These are phyloP conservation scores for Penicillium roqueforti DNA, from an alignment of 495 filamentous ascomycete genomes.

Conservation along the genomic window DNA sequence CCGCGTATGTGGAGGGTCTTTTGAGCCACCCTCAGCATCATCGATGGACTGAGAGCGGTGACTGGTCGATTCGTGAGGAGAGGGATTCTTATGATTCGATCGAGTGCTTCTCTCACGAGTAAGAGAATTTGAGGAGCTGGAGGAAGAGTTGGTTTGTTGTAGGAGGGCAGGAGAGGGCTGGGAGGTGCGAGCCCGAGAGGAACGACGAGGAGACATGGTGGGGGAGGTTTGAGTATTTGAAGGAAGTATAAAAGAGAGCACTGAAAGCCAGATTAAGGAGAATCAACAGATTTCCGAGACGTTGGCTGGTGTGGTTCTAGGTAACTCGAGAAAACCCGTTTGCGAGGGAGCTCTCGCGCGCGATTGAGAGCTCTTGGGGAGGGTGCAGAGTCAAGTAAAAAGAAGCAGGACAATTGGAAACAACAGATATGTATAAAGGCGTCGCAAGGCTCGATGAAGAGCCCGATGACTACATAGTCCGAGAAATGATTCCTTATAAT, in stretches of 20 bases:
- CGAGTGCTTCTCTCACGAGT: conserved; percentile 67
- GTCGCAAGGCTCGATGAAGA: conserved; percentile 37
- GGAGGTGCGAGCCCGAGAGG: conserved; percentile 80
- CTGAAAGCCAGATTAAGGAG: conserved; percentile 3
- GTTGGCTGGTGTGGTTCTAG: conserved; percentile 3
- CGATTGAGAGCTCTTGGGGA: conserved; percentile 26
- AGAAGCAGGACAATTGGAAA: conserved; percentile 22
- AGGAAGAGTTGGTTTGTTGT: conserved; percentile 72
- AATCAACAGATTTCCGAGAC: conserved; percentile 4
- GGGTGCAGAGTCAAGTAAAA: conserved; percentile 8
- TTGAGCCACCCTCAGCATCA: conserved; percentile 52
- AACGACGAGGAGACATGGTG: conserved; percentile 74
- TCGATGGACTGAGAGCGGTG: conserved; percentile 80
- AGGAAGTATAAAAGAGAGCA: conserved; percentile 9
- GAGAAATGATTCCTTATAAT: conserved; percentile 24
- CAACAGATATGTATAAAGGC: conserved; percentile 28
- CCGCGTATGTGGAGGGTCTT: conserved; percentile 66
- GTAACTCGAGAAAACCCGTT: conserved; percentile 16
- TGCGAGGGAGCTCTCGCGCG: conserved; percentile 29
- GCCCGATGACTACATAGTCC: conserved; percentile 48
- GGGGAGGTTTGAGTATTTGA: conserved; percentile 8
- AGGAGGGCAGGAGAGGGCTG: conserved; percentile 64
- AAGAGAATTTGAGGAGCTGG: conserved; percentile 68
- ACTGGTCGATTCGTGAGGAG: conserved; percentile 67
- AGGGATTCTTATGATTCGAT: conserved; percentile 64